Conservation (phyloP, 352 stramenopile species). For the Pythium dissimile region DNA sequence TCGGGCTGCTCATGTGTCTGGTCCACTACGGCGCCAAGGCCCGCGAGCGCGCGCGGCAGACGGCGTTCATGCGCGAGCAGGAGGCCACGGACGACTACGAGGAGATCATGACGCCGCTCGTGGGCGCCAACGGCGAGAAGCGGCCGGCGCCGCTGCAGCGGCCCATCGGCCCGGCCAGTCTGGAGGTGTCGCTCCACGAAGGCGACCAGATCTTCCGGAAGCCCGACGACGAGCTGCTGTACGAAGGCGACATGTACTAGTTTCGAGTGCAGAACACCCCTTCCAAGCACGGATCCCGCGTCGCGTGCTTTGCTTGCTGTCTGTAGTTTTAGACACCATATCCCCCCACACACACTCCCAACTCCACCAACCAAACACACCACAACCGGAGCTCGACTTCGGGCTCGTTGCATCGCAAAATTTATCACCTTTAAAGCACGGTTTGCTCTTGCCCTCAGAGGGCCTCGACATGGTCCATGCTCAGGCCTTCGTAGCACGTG, state of each 20-base stretch:
- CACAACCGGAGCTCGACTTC: not conserved
- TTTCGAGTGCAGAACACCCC: not conserved
- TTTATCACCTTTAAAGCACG: not conserved
- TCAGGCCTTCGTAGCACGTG: constrained; percentile 94
- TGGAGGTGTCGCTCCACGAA: constrained; percentile 85
- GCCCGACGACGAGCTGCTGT: constrained; percentile 77
- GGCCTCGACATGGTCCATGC: constrained; percentile 37
- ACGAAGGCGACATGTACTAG: constrained; percentile 90
- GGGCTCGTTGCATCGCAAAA: not conserved
- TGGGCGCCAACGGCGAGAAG: constrained; percentile 56
- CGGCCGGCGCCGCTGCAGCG: constrained; percentile 57
- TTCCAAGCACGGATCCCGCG: no score
- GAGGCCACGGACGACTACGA: constrained; percentile 88
- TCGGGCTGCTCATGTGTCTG: constrained; percentile 74
- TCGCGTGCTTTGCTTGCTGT: constrained; percentile 11
- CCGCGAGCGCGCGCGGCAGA: constrained; percentile 75
- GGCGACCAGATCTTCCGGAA: constrained; percentile 88
- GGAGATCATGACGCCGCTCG: constrained; percentile 89
- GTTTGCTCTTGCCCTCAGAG: constrained; percentile 21
- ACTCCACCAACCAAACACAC: not conserved
- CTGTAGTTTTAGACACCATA: constrained; percentile 29
- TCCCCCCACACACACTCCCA: not conserved
- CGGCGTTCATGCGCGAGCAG: constrained; percentile 84
- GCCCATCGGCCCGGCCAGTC: constrained; percentile 52
- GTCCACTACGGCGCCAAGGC: constrained; percentile 85